phyloP scores from a whole-genome alignment of 2,329 filamentous ascomycete species.

The Penicillium digitatum region DNA sequence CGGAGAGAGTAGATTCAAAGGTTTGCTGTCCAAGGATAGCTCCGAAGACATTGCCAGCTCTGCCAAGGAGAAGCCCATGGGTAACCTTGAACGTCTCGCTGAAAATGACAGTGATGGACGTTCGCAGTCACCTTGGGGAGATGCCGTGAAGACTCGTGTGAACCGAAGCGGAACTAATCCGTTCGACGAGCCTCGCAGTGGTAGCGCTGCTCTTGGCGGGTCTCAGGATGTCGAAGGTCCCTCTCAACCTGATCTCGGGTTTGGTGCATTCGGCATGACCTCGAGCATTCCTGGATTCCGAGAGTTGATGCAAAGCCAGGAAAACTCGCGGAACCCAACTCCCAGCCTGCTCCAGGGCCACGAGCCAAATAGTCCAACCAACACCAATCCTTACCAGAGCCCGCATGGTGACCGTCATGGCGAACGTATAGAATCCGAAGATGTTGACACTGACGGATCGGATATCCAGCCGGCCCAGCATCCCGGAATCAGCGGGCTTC shows the following conservation, averaged over 20 bases:
- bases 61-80: slow-evolving; percentile 53
- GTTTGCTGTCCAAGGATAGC: slow-evolving; percentile 74
- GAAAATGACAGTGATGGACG: slow-evolving; percentile 49
- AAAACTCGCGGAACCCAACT: slow-evolving; percentile 55
- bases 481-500: slow-evolving; percentile 52
- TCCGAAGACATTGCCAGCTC: slow-evolving; percentile 57
- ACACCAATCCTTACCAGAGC: slow-evolving; percentile 94
- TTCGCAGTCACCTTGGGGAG: slow-evolving; percentile 51
- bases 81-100: slow-evolving; percentile 51
- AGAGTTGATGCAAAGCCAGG: slow-evolving; percentile 55
- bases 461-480: slow-evolving; percentile 51
- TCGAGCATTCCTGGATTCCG: slow-evolving; percentile 55
- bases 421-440: slow-evolving; percentile 53
- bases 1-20: slow-evolving; percentile 80
- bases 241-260: slow-evolving; percentile 47
- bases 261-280: slow-evolving; percentile 59
- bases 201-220: slow-evolving; percentile 67
- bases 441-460: slow-evolving; percentile 55
- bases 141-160: slow-evolving; percentile 45
- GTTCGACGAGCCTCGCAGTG: slow-evolving; percentile 52
- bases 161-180: slow-evolving; percentile 50
- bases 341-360: slow-evolving; percentile 50
- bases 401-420: slow-evolving; percentile 65
- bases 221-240: slow-evolving; percentile 60
- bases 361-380: slow-evolving; percentile 81